These are phyloP conservation scores for Termitomyces sp. DNA, from an alignment of 768 basidiomycete species.

Conservation along the genomic window DNA sequence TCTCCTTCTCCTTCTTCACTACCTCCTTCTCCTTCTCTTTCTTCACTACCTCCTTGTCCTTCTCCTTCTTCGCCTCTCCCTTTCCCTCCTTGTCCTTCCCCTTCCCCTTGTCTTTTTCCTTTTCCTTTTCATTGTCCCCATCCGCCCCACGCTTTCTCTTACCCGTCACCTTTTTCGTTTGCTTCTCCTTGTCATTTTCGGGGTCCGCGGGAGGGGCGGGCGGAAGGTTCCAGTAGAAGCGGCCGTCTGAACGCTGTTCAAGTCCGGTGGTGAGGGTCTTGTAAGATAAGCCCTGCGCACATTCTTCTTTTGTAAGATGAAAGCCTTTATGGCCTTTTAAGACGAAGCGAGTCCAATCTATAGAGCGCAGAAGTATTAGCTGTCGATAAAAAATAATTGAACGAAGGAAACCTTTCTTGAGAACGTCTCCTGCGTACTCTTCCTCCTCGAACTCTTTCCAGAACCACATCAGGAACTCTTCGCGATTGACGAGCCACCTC, in stretches of 20 bases:
- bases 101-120: neutral
- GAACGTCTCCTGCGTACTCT: too few species aligned
- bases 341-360: too few species aligned
- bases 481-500: too few species aligned
- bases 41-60: too few species aligned
- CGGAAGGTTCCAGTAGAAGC: constrained; percentile 3
- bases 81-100: neutral
- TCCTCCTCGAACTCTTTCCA: too few species aligned
- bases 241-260: neutral
- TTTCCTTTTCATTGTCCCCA: neutral
- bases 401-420: too few species aligned
- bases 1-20: neutral
- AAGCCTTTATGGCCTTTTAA: constrained; percentile 41
- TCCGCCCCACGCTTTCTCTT: neutral
- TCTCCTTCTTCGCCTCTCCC: too few species aligned
- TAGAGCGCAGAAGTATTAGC: too few species aligned
- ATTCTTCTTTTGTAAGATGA: constrained; percentile 32
- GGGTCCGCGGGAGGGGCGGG: neutral
- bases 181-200: neutral
- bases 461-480: too few species aligned
- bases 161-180: neutral
- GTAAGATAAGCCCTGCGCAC: neutral
- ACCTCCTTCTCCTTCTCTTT: too few species aligned
- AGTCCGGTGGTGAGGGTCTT: neutral
- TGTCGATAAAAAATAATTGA: too few species aligned